A percentile compares a stretch with the other conserved stretches of the same genome.
phyloP scores from a whole-genome alignment of 805 yeast genomes.

The Metschnikowia koreensis region DNA sequence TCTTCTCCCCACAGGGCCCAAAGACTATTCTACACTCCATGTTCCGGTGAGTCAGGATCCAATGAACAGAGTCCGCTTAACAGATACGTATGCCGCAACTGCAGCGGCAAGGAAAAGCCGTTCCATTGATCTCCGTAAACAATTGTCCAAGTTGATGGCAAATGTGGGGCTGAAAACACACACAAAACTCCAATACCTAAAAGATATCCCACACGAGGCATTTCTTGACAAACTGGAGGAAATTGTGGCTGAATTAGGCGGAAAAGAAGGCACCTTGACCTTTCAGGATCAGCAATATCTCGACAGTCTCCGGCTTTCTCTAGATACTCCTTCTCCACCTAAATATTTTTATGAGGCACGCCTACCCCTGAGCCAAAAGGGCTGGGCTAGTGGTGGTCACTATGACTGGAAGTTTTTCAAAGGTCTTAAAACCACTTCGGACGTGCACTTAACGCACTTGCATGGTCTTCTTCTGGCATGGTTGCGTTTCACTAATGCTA shows the following conservation, averaged over 20 bases:
- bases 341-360: slow-evolving; percentile 46
- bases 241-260: slow-evolving; percentile 17
- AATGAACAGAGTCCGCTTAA: slow-evolving; percentile 5
- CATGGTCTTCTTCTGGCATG: slow-evolving; percentile 26
- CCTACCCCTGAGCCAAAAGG: slow-evolving; percentile 5
- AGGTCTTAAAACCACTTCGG: slow-evolving; percentile 16
- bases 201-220: slow-evolving; percentile 24
- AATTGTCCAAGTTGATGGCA: slow-evolving; percentile 21
- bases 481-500: slow-evolving; percentile 26
- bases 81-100: slow-evolving; percentile 7
- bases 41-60: slow-evolving; percentile 6
- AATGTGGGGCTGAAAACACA: background rate
- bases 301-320: slow-evolving; percentile 11
- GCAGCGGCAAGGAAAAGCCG: slow-evolving; percentile 1
- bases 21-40: background rate
- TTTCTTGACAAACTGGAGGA: slow-evolving; percentile 25
- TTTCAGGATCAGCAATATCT: slow-evolving; percentile 15
- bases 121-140: slow-evolving; percentile 7
- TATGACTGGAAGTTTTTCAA: slow-evolving; percentile 30
- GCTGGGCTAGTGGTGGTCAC: slow-evolving; percentile 22
- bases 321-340: slow-evolving; percentile 15
- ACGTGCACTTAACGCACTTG: slow-evolving; percentile 18
- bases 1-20: slow-evolving; percentile 22
- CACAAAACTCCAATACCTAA: slow-evolving; percentile 23
- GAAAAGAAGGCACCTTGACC: slow-evolving; percentile 5